Evolutionary conservation across 805 yeast species (phyloP).

Genomic region (Saturnispora gosingensis): DNA sequence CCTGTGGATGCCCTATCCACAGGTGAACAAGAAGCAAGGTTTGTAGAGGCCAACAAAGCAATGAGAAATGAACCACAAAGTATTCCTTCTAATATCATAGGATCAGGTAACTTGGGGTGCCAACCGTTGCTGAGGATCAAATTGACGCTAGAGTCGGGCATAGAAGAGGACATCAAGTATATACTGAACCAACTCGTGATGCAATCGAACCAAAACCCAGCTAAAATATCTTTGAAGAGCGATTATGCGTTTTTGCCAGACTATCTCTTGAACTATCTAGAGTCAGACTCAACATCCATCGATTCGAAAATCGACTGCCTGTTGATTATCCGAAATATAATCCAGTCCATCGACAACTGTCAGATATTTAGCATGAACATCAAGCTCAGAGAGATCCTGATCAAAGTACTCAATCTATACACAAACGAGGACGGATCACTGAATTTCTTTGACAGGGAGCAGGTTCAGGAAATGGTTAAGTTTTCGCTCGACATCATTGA

Average conservation of each 20-base stretch:
- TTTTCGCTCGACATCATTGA: slow-evolving; percentile 77
- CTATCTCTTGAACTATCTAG: slow-evolving; percentile 18
- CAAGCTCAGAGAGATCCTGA: slow-evolving; percentile 30
- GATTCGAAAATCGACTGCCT: slow-evolving; percentile 37
- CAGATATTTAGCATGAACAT: slow-evolving; percentile 56
- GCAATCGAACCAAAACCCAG: slow-evolving; percentile 33
- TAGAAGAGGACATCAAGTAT: slow-evolving; percentile 63
- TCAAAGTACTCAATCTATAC: slow-evolving; percentile 35
- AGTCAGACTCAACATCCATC: slow-evolving; percentile 18
- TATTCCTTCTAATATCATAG: slow-evolving; percentile 26
- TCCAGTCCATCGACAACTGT: slow-evolving; percentile 78
- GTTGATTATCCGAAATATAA: slow-evolving; percentile 67
- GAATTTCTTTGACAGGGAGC: slow-evolving; percentile 17
- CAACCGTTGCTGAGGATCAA: slow-evolving; percentile 56
- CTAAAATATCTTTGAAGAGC: slow-evolving; percentile 31
- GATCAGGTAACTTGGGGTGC: slow-evolving; percentile 42
- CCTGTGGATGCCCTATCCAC: slow-evolving; percentile 28
- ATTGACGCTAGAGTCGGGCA: slow-evolving; percentile 58
- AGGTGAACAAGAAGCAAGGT: slow-evolving; percentile 27
- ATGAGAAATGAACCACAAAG: slow-evolving; percentile 25
- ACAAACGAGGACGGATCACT: slow-evolving; percentile 8
- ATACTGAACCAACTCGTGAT: slow-evolving; percentile 49
- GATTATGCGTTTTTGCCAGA: slow-evolving; percentile 34
- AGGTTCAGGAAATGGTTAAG: slow-evolving; percentile 48
- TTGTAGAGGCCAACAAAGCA: slow-evolving; percentile 23